Base-by-base conservation (phyloP, 768 basidiomycete species). In the Mycena kentingensis region DNA sequence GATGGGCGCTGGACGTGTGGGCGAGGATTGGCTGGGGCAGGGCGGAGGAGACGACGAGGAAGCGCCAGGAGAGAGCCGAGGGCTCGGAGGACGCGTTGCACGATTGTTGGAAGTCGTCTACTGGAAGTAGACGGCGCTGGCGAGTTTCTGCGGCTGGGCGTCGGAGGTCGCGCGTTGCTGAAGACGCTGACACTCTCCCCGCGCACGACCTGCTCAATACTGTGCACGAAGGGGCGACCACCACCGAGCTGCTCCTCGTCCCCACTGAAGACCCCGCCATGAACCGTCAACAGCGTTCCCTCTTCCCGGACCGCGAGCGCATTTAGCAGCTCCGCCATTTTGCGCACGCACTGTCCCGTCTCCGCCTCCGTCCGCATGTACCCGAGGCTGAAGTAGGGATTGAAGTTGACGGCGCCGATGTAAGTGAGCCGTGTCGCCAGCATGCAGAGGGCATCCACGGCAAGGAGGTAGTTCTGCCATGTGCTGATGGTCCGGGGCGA, bases 401-500 rank as follows among this genome's bases (percentile, higher is more conserved):
- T 42, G 21, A 42, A 26, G 12, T 42, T 24, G 22, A 42, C 41
- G 22, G 21, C 41, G 22, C 41, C 41, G 7, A 42, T 13, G 21
- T 42, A 24, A 8, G 12, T 19, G 7, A 42, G 21, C 11, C 41
- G 41, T 12, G 7, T 21, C 5, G 41, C 41, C 5, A 42, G 41
- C 13, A 24, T 42, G 12, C 22, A 24, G 19, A 42, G 41, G 7
- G 41, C 41, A 8, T 21, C 41, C 11, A 42, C 6, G 11, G 41
- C 41, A 5, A 42, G 41, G 8, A 42, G 41, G 41, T 42, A 42
- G 41, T 42, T 42, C 25, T 42, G 41, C 41, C 41, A 42, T 19
- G 22, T 42, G 41, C 41, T 42, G 25, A 42, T 42, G 11, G 26
- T 24, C 22, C 41, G 41, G 11, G 41, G 7, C 7, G 41, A 42